Conservation (phyloP, 208 protist genomes). For the Naegleria lovaniensis region DNA sequence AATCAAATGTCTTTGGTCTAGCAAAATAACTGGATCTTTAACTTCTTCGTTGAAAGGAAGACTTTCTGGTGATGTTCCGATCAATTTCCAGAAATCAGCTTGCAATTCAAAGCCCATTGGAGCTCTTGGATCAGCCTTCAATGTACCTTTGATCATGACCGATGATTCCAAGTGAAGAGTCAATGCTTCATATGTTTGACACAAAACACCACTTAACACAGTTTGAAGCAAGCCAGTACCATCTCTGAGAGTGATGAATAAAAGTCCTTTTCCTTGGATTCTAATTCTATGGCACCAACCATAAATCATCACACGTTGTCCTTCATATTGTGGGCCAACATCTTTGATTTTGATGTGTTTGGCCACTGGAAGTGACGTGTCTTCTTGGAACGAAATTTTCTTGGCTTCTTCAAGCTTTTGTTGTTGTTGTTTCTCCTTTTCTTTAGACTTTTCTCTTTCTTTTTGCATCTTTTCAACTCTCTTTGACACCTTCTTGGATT, state of each 20-base stretch:
- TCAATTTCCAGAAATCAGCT: conserved; percentile 28
- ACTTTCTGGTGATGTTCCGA: background rate
- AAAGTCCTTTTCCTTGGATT: conserved; percentile 49
- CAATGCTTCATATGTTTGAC: background rate
- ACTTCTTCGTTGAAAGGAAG: conserved; percentile 71
- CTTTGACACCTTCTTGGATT: background rate
- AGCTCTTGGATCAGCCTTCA: background rate
- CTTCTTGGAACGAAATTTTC: conserved; percentile 7
- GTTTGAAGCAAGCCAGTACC: conserved; percentile 65
- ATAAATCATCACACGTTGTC: conserved; percentile 51
- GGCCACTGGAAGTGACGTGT: conserved; percentile 1
- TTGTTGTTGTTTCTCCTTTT: conserved; percentile 12
- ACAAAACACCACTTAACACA: conserved; percentile 53
- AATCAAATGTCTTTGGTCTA: conserved; percentile 90
- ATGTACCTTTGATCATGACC: conserved; percentile 34
- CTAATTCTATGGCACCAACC: conserved; percentile 67
- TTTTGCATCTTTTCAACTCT: background rate
- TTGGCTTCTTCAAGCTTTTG: background rate
- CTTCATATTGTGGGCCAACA: background rate
- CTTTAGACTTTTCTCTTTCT: background rate
- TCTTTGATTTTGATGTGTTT: background rate
- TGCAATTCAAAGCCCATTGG: conserved; percentile 22
- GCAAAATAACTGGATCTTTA: conserved; percentile 66
- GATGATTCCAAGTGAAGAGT: conserved; percentile 42
- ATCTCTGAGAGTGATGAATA: conserved; percentile 73